These are phyloP conservation scores for Phytophthora cactorum DNA, from an alignment of 352 stramenopile species.

Conservation along the genomic window DNA sequence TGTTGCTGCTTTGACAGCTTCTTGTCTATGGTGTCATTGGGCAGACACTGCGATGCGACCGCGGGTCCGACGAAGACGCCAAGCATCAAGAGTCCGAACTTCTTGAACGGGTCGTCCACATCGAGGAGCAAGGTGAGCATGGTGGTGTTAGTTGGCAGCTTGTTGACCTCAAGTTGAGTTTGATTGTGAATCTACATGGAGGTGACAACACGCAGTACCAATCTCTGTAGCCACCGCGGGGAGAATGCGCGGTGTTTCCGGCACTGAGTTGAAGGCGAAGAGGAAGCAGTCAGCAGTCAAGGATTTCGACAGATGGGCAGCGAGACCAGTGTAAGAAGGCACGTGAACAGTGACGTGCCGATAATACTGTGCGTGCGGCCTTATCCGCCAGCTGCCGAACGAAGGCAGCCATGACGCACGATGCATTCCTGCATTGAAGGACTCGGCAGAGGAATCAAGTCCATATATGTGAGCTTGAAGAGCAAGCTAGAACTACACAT, in stretches of 20 bases:
- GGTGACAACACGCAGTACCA: not conserved
- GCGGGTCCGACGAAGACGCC: constrained; percentile 24
- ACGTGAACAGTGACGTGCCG: too few relatives aligned
- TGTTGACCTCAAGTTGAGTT: constrained; percentile 23
- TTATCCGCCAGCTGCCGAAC: too few relatives aligned
- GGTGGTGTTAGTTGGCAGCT: constrained; percentile 1
- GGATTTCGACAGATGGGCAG: not conserved
- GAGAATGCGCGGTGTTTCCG: not conserved
- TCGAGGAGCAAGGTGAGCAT: constrained; percentile 37
- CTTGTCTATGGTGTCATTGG: constrained; percentile 27
- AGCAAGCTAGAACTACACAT: too few relatives aligned
- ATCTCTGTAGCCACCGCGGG: not conserved
- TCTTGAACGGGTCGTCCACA: constrained; percentile 34
- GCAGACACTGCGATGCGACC: constrained; percentile 24
- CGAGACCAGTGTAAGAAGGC: not conserved
- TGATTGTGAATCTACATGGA: constrained; percentile 19
- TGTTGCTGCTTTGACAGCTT: constrained; percentile 29
- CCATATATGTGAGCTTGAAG: too few relatives aligned
- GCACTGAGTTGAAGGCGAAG: not conserved
- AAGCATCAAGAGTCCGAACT: constrained; percentile 29
- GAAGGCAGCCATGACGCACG: too few relatives aligned
- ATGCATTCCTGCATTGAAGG: too few relatives aligned
- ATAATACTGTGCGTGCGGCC: too few relatives aligned
- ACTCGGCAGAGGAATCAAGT: too few relatives aligned
- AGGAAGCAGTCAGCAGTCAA: constrained; percentile 1